Base-by-base conservation (phyloP, 2,329 filamentous ascomycete species). In the Nemania abortiva region DNA sequence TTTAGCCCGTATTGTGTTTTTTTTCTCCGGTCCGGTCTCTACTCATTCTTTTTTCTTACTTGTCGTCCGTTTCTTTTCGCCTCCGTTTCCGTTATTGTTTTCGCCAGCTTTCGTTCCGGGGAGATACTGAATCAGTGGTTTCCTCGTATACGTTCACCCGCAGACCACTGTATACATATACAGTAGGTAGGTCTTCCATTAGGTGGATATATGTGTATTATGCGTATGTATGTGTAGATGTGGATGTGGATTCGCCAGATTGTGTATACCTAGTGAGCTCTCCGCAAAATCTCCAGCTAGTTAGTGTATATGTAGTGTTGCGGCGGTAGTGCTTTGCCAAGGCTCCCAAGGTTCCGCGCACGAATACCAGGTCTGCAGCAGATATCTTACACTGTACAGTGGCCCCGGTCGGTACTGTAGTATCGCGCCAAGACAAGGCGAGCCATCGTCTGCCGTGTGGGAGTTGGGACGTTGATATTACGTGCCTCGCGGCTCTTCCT, bases 401-500 rank as follows among this genome's bases (percentile, higher is more conserved):
- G 29, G 15, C 18, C 45, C 18, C 4, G 45, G 45, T 11, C 24
- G 57, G 20, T 31, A 50, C n/a, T 53, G 58, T 34, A 68, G 69
- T 56, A 69, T 70, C 55, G 31, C 72, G 74, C 73, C 72, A 76
- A 76, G 74, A 49, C 70, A 57, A 74, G 73, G 74, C 74, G 70
- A 74, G 63, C 63, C 55, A 45, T 20, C 31, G 59, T 63, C 59
- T 52, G 64, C 64, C 59, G 64, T 63, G 65, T 57, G 52, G 39
- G 58, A 63, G 53, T 50, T 58, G 54, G 55, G 58, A 69, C 45
- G 66, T 64, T 53, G 55, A 47, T 13, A 68, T 66, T 69, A 66
- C 62, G 42, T 65, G 67, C 64, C 61, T 75, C 75, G 74, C 74
- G 78, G 78, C 76, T 77, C 75, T 78, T 79, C 69, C 64, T 79